phyloP scores from a whole-genome alignment of 2,329 filamentous ascomycete genomes.

The Colletotrichum godetiae region DNA sequence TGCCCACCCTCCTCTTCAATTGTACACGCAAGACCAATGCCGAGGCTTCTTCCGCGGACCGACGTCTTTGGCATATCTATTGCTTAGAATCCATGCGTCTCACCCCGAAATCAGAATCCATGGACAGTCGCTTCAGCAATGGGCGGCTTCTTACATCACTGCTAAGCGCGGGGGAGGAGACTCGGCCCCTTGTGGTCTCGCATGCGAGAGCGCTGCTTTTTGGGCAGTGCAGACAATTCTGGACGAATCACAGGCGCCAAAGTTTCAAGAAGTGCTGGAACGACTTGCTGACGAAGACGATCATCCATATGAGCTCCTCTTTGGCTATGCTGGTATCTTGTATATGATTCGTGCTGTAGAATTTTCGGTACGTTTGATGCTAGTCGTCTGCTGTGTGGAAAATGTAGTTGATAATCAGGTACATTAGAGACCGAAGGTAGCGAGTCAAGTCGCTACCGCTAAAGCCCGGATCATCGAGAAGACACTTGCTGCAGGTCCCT shows the following conservation, averaged over 20 bases:
- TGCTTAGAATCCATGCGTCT: constrained; percentile 57
- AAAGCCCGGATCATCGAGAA: constrained; percentile 15
- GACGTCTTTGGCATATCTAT: constrained; percentile 65
- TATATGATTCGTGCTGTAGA: constrained; percentile 75
- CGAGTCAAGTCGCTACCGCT: constrained; percentile 55
- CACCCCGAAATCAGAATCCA: constrained; percentile 57
- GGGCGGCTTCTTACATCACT: constrained; percentile 60
- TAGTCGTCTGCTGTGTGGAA: too few species aligned
- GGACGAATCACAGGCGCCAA: constrained; percentile 52
- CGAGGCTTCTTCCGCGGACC: constrained; percentile 65
- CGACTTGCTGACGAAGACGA: constrained; percentile 45
- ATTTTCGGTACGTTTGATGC: constrained; percentile 59
- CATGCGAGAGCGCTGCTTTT: constrained; percentile 58
- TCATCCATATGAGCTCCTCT: constrained; percentile 70
- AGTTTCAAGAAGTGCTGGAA: constrained; percentile 39
- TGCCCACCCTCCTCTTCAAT: constrained; percentile 47
- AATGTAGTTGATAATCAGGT: constrained; percentile 51
- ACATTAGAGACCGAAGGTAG: constrained; percentile 64
- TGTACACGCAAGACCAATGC: constrained; percentile 47
- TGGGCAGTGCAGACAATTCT: constrained; percentile 55
- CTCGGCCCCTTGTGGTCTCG: constrained; percentile 59
- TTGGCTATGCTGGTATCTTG: constrained; percentile 74
- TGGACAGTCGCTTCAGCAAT: constrained; percentile 53
- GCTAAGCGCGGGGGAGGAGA: constrained; percentile 50
- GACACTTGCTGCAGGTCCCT: constrained; percentile 42